A percentile compares a stretch with the other conserved stretches of the same genome.
phyloP scores from a whole-genome alignment of 2,329 filamentous ascomycete genomes.

The Chaetomium globosum region DNA sequence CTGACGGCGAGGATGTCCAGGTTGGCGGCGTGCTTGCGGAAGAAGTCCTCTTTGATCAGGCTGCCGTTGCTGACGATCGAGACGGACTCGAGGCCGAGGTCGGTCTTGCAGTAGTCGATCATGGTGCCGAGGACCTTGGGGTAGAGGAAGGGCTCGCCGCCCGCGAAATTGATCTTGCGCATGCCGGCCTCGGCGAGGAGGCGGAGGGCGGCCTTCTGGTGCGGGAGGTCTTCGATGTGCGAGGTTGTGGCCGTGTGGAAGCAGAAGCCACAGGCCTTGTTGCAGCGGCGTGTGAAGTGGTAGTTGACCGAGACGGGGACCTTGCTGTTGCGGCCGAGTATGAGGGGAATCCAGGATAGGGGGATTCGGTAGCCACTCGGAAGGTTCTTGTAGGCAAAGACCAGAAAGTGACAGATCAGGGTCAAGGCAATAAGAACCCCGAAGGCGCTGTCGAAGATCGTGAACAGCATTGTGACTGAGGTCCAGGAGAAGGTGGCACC shows the following conservation, averaged over 20 bases:
- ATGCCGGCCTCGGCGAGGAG: conserved; percentile 50
- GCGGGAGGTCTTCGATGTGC: conserved; percentile 45
- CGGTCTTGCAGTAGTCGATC: conserved; percentile 52
- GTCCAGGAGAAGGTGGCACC: background rate
- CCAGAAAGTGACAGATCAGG: background rate
- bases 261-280: conserved; percentile 53
- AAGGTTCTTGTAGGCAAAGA: background rate
- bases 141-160: conserved; percentile 47
- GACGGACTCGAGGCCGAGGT: conserved; percentile 53
- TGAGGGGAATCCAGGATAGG: background rate
- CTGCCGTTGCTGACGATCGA: conserved; percentile 59
- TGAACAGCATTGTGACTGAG: background rate
- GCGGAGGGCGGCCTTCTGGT: conserved; percentile 50
- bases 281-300: conserved; percentile 31
- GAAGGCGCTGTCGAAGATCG: too few species aligned
- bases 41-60: conserved; percentile 48
- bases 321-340: background rate
- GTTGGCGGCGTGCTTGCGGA: conserved; percentile 47
- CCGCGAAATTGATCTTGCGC: conserved; percentile 28
- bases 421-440: background rate
- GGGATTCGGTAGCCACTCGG: background rate
- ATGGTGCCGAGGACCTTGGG: conserved; percentile 45
- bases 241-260: conserved; percentile 59
- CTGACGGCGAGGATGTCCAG: conserved; percentile 59
- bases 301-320: conserved; percentile 33